These are phyloP conservation scores for Phytopythium litorale DNA, from an alignment of 352 stramenopile genomes.

Conservation along the genomic window DNA sequence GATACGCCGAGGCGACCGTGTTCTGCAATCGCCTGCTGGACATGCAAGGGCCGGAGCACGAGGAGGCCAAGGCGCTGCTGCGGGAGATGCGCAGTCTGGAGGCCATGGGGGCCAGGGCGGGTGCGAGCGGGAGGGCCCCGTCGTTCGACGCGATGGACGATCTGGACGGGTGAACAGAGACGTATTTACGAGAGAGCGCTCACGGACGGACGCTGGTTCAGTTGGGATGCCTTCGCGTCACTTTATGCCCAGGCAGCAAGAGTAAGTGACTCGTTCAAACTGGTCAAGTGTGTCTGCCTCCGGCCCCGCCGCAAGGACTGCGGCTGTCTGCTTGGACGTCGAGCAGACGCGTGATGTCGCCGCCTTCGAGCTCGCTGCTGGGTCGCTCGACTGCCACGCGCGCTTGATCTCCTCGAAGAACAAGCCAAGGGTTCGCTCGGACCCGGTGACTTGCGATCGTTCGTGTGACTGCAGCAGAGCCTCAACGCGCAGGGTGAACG, in stretches of 20 bases:
- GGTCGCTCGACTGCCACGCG: neutral
- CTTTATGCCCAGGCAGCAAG: neutral
- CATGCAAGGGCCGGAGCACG: constrained; percentile 73
- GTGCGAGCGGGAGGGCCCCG: constrained; percentile 10
- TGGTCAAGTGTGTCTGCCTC: neutral
- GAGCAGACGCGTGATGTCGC: neutral
- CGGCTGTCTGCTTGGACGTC: neutral
- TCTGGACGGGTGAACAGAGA: neutral
- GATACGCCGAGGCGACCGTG: constrained; percentile 45
- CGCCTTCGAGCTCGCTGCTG: neutral
- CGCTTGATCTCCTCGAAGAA: constrained; percentile 2
- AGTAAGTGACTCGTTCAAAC: neutral
- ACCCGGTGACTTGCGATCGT: neutral
- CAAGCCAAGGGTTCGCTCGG: neutral
- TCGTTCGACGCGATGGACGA: constrained; percentile 5
- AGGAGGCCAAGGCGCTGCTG: constrained; percentile 78
- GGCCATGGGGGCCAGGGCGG: constrained; percentile 7
- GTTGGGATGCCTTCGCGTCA: neutral
- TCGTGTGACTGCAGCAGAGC: neutral
- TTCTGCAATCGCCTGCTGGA: constrained; percentile 81
- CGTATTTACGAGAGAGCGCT: neutral
- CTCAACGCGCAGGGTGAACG: neutral
- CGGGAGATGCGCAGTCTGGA: constrained; percentile 75
- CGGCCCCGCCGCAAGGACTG: neutral
- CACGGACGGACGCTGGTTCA: neutral